Conservation (phyloP, 805 yeast genomes). For the Saturnispora zaruensis region DNA sequence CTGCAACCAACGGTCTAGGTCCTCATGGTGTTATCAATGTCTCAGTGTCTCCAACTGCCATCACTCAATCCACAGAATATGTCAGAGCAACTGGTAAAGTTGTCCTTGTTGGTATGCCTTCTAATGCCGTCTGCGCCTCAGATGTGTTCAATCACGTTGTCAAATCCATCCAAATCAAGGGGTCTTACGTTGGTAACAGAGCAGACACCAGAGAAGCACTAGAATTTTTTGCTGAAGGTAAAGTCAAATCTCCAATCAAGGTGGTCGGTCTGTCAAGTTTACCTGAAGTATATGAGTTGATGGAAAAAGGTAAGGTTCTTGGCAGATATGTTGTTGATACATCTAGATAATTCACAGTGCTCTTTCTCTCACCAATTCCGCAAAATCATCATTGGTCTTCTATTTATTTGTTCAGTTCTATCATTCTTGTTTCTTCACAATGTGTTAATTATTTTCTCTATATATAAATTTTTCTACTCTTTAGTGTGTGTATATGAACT, state of each 20-base stretch:
- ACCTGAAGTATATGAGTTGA: conserved; percentile 39
- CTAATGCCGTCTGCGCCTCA: conserved; percentile 45
- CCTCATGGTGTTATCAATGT: conserved; percentile 46
- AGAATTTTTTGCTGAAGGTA: conserved; percentile 45
- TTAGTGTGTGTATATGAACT: conserved; percentile 7
- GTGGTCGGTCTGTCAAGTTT: conserved; percentile 45
- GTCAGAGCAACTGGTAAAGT: conserved; percentile 49
- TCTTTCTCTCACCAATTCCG: not conserved
- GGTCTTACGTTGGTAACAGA: conserved; percentile 55
- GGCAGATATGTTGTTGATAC: conserved; percentile 62
- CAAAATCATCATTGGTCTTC: not conserved
- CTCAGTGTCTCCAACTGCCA: conserved; percentile 43
- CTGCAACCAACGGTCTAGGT: conserved; percentile 38
- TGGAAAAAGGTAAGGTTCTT: conserved; percentile 55
- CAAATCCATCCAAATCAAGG: conserved; percentile 44
- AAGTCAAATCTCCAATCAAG: conserved; percentile 46
- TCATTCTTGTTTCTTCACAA: not conserved
- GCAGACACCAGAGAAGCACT: conserved; percentile 53
- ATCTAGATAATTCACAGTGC: conserved; percentile 18
- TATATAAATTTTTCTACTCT: not conserved
- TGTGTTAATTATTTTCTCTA: not conserved
- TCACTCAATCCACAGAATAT: conserved; percentile 35
- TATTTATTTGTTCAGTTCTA: conserved; percentile 2
- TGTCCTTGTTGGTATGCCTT: conserved; percentile 55
- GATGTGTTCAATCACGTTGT: conserved; percentile 48